These are phyloP conservation scores for Parathielavia appendiculata DNA, from an alignment of 495 filamentous ascomycete genomes.

Conservation along the genomic window DNA sequence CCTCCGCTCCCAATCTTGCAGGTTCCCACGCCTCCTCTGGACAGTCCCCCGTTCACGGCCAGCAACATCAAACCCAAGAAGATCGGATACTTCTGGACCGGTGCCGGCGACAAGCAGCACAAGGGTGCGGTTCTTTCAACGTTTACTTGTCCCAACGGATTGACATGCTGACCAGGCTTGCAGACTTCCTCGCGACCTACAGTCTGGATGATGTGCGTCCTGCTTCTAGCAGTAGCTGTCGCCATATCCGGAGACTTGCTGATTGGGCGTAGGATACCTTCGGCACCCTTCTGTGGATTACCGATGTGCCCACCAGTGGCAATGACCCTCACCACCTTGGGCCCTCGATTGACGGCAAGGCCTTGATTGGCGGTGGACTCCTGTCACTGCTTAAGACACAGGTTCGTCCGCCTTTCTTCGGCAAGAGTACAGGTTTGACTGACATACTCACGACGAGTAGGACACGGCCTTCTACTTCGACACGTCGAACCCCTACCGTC, in stretches of 20 bases:
- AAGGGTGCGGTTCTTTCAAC: slow-evolving; percentile 21
- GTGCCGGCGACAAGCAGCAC: slow-evolving; percentile 55
- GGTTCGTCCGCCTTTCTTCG: background rate
- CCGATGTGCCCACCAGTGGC: slow-evolving; percentile 56
- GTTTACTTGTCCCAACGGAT: no score
- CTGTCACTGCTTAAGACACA: slow-evolving; percentile 55
- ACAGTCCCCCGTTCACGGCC: slow-evolving; percentile 48
- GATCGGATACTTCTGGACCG: slow-evolving; percentile 62
- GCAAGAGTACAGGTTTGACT: no score
- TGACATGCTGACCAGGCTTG: background rate
- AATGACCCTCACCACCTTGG: slow-evolving; percentile 60
- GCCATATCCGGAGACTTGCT: no score
- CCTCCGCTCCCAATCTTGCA: slow-evolving; percentile 56
- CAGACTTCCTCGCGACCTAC: slow-evolving; percentile 56
- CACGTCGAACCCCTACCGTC: slow-evolving; percentile 52
- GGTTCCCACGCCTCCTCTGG: slow-evolving; percentile 52
- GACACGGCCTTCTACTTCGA: slow-evolving; percentile 64
- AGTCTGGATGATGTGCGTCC: slow-evolving; percentile 51
- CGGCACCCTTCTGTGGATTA: slow-evolving; percentile 53
- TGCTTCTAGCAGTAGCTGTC: slow-evolving; percentile 6
- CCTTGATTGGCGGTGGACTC: slow-evolving; percentile 54
- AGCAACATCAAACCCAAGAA: slow-evolving; percentile 60
- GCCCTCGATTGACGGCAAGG: slow-evolving; percentile 54
- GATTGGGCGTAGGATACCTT: slow-evolving; percentile 51
- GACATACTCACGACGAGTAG: slow-evolving; percentile 26